These are phyloP conservation scores for Albophoma yamanashiensis DNA, from an alignment of 2,329 filamentous ascomycete species.

Conservation along the genomic window DNA sequence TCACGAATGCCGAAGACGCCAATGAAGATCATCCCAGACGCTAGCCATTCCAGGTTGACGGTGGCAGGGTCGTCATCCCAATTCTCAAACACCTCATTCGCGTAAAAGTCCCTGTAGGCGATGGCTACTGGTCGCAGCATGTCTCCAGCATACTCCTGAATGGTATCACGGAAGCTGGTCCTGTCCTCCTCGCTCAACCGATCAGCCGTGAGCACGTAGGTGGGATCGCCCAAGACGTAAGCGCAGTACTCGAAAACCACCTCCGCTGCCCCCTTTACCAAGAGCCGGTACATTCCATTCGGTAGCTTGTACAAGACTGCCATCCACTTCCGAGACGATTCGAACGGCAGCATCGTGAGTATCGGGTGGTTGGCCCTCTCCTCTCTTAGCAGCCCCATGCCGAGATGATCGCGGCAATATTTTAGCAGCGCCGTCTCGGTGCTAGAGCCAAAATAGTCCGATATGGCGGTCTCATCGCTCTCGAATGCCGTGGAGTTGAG, in stretches of 20 bases:
- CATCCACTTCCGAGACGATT: constrained; percentile 46
- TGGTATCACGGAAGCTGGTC: constrained; percentile 19
- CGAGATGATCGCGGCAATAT: constrained; percentile 38
- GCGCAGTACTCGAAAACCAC: constrained; percentile 37
- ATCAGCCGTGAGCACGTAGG: constrained; percentile 14
- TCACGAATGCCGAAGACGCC: constrained; percentile 54
- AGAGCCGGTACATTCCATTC: constrained; percentile 34
- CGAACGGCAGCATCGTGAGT: constrained; percentile 40
- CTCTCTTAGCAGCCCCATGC: constrained; percentile 31
- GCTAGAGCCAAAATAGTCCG: constrained; percentile 40
- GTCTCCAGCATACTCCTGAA: constrained; percentile 47
- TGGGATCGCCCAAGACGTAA: constrained; percentile 33
- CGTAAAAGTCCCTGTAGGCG: constrained; percentile 61
- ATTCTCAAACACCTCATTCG: constrained; percentile 53
- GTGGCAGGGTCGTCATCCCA: constrained; percentile 20
- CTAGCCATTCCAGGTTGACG: constrained; percentile 26
- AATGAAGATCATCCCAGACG: constrained; percentile 36
- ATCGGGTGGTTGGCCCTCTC: constrained; percentile 35
- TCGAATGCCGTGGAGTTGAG: constrained; percentile 46
- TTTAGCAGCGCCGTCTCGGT: constrained; percentile 43
- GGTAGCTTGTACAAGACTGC: constrained; percentile 38
- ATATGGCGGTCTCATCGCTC: constrained; percentile 22
- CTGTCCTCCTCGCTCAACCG: constrained; percentile 20
- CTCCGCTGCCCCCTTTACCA: constrained; percentile 48
- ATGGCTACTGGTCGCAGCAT: constrained; percentile 68